Conservation (phyloP, 345 rosid species). For the Hibiscus syriacus region DNA sequence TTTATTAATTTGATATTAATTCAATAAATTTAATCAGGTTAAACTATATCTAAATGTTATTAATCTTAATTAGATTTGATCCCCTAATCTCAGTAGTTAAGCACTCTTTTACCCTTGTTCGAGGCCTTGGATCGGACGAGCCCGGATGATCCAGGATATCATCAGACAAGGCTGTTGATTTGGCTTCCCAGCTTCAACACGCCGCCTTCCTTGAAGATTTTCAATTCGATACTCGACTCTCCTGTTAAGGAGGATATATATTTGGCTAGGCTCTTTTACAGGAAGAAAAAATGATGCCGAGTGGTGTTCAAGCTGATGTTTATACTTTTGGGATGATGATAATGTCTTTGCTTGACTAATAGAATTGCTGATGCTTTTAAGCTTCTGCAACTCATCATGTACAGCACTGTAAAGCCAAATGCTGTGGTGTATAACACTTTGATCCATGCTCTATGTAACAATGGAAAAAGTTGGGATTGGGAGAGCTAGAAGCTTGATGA, state of each 20-base stretch:
- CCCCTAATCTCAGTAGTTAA: too few relatives aligned
- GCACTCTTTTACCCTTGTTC: conserved; percentile 49
- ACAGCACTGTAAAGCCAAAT: conserved; percentile 40
- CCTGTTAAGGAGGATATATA: conserved; percentile 25
- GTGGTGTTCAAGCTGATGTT: conserved; percentile 61
- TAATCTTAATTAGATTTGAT: too few relatives aligned
- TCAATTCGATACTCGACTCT: conserved; percentile 54
- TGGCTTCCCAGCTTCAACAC: conserved; percentile 38
- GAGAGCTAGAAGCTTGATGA: conserved; percentile 78
- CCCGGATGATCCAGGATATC: conserved; percentile 23
- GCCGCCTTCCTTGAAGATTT: conserved; percentile 59
- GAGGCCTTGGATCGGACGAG: conserved; percentile 71
- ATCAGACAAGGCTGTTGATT: conserved; percentile 45
- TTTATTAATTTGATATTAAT: too few relatives aligned
- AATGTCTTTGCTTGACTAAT: conserved; percentile 89
- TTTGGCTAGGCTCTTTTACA: conserved; percentile 66
- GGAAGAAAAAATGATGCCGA: conserved; percentile 66
- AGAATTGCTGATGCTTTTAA: conserved; percentile 77
- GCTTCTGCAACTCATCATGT: conserved; percentile 70
- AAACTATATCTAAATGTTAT: too few relatives aligned
- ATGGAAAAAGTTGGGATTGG: conserved; percentile 76
- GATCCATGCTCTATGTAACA: conserved; percentile 64
- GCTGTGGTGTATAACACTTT: conserved; percentile 22
- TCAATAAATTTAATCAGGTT: too few relatives aligned
- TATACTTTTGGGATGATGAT: conserved; percentile 79